A percentile compares a stretch with the other conserved stretches of the same genome.
These are phyloP conservation scores for Aureobasidium namibiae DNA, from an alignment of 2,329 filamentous ascomycete genomes.

Conservation along the genomic window DNA sequence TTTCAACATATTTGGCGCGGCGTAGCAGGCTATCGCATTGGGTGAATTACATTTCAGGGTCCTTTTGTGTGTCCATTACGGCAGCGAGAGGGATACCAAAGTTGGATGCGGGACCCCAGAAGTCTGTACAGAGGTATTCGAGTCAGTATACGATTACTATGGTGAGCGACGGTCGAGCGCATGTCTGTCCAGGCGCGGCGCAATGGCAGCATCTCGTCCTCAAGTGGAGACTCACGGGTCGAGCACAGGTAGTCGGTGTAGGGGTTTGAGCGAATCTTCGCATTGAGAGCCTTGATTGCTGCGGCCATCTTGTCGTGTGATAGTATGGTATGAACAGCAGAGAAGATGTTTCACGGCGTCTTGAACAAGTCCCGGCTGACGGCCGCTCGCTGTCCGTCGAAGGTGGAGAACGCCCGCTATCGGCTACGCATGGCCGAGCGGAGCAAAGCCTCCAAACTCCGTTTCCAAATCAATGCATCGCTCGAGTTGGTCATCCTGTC, in stretches of 20 bases:
- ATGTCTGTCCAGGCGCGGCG: neutral
- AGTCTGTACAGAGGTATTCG: conserved; percentile 30
- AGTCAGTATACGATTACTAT: neutral
- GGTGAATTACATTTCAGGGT: conserved; percentile 40
- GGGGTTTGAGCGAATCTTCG: conserved; percentile 43
- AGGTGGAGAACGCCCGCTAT: conserved; percentile 7
- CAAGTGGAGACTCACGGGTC: conserved; percentile 38
- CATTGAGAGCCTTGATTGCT: conserved; percentile 46
- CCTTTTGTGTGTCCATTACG: conserved; percentile 46
- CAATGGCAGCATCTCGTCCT: neutral
- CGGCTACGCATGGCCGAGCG: neutral
- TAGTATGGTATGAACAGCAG: conserved; percentile 2
- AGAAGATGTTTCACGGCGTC: conserved; percentile 7
- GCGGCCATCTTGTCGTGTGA: conserved; percentile 37
- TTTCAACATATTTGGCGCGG: neutral
- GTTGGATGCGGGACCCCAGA: conserved; percentile 45
- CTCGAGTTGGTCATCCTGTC: neutral
- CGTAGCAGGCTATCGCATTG: neutral
- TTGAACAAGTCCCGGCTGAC: conserved; percentile 1
- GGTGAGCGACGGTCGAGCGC: neutral
- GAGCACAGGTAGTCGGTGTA: conserved; percentile 45
- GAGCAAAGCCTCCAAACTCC: neutral
- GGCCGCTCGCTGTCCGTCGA: neutral
- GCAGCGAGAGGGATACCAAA: conserved; percentile 47
- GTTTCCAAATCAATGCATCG: neutral